Evolutionary conservation across 192 early-diverging fungal genomes (phyloP).

Genomic region (Entrophospora sp.): DNA sequence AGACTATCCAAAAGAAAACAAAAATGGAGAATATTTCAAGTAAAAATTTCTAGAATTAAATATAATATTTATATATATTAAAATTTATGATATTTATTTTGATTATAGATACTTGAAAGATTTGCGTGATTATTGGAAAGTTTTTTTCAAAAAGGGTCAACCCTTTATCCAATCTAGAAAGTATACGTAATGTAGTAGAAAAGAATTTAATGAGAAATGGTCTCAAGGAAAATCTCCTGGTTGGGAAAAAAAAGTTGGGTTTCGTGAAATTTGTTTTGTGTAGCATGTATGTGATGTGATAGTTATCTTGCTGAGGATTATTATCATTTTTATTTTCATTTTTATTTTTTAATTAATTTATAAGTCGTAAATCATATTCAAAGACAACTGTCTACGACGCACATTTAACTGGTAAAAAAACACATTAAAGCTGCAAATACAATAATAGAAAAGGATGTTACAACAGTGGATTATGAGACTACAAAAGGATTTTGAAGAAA

Average conservation of each 20-base stretch:
- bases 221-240: constrained; percentile 41
- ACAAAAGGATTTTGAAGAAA: constrained; percentile 21
- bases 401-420: constrained; percentile 83
- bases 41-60: constrained; percentile 27
- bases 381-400: constrained; percentile 76
- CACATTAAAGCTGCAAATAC: constrained; percentile 74
- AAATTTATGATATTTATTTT: background rate
- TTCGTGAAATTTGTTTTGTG: constrained; percentile 57
- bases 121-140: constrained; percentile 60
- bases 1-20: constrained; percentile 48
- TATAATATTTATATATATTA: too few species aligned
- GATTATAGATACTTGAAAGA: constrained; percentile 51
- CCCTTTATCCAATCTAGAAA: constrained; percentile 64
- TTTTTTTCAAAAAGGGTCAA: constrained; percentile 63
- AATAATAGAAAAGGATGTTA: constrained; percentile 26
- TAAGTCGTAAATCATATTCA: constrained; percentile 69
- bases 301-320: too few species aligned
- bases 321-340: too few species aligned
- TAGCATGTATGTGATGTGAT: constrained; percentile 50
- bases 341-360: too few species aligned
- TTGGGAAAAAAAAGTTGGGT: constrained; percentile 48
- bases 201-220: constrained; percentile 62
- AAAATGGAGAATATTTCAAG: constrained; percentile 51
- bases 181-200: constrained; percentile 38
- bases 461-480: constrained; percentile 19